A percentile compares a stretch with the other conserved stretches of the same genome.
phyloP scores from a whole-genome alignment of 2,329 filamentous ascomycete species.

The Paramyrothecium roridum region DNA sequence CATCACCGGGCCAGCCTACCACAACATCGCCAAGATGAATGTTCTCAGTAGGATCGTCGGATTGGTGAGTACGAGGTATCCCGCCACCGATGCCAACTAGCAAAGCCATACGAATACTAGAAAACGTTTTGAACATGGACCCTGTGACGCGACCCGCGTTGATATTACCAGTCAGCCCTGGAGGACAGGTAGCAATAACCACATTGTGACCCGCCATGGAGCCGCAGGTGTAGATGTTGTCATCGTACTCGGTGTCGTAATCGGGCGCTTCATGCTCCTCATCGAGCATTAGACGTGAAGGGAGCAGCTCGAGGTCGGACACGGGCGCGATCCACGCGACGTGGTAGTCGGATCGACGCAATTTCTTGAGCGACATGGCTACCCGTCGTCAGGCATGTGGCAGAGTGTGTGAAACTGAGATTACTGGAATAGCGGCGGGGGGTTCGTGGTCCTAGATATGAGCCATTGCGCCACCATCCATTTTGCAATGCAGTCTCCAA shows the following conservation, averaged over 20 bases:
- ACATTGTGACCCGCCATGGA: neutral
- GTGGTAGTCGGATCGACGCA: neutral
- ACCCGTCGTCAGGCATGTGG: too few species aligned
- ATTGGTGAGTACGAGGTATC: neutral
- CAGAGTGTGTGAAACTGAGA: too few species aligned
- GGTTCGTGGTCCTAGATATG: too few species aligned
- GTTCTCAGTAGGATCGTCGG: neutral
- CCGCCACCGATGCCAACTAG: slow-evolving; percentile 1
- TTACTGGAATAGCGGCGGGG: too few species aligned
- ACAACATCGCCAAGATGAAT: neutral
- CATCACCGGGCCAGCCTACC: neutral
- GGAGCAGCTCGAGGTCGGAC: neutral
- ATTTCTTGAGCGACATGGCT: neutral
- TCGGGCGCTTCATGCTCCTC: neutral
- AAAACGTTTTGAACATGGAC: slow-evolving; percentile 1
- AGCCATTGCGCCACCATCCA: too few species aligned
- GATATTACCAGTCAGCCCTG: neutral
- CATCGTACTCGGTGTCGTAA: neutral
- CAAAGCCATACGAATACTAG: neutral
- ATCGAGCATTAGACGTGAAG: slow-evolving; percentile 1
- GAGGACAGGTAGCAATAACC: neutral
- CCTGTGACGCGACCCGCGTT: neutral
- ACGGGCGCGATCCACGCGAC: neutral
- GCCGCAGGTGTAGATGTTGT: slow-evolving; percentile 1
- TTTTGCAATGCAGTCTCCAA: too few species aligned